A percentile compares a stretch with the other conserved stretches of the same genome.
phyloP scores from a whole-genome alignment of 768 basidiomycete genomes.

The Boletus speciosus region DNA sequence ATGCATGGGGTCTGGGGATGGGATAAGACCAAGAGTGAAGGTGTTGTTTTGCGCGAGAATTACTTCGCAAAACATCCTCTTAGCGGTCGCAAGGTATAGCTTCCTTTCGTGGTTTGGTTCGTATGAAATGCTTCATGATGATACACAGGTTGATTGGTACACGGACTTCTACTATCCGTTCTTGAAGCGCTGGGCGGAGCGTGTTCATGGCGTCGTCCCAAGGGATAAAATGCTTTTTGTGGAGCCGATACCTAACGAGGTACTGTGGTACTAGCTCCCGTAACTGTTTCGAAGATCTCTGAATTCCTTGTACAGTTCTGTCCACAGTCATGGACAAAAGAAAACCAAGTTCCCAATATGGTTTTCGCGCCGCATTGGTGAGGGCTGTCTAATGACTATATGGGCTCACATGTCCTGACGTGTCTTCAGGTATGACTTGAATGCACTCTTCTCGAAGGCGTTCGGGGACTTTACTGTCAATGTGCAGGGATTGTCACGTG shows the following conservation, averaged over 20 bases:
- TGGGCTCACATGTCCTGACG: neutral
- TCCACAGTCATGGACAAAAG: conserved; percentile 69
- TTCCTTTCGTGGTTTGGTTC: neutral
- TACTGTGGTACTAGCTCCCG: conserved; percentile 25
- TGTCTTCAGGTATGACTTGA: conserved; percentile 79
- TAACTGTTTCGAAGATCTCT: neutral
- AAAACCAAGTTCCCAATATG: conserved; percentile 58
- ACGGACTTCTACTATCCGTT: conserved; percentile 82
- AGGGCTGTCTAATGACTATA: conserved; percentile 9
- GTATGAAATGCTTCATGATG: neutral
- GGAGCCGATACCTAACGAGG: conserved; percentile 94
- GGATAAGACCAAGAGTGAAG: conserved; percentile 60
- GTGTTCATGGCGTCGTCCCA: conserved; percentile 48
- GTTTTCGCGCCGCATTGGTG: conserved; percentile 76
- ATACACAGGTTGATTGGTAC: conserved; percentile 75
- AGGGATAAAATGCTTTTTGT: conserved; percentile 65
- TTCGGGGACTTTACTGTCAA: conserved; percentile 87
- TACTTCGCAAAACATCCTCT: conserved; percentile 77
- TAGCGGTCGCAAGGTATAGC: conserved; percentile 55
- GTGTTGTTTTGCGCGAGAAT: conserved; percentile 75
- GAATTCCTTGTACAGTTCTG: conserved; percentile 56
- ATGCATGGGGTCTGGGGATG: conserved; percentile 94
- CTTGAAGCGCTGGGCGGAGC: conserved; percentile 60
- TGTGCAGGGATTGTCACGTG: conserved; percentile 87
- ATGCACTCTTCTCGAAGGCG: conserved; percentile 79